A percentile compares a stretch with the other conserved stretches of the same genome.
Evolutionary conservation across 331 rosid genomes (phyloP).

Genomic region (Pyracantha coccinea): DNA sequence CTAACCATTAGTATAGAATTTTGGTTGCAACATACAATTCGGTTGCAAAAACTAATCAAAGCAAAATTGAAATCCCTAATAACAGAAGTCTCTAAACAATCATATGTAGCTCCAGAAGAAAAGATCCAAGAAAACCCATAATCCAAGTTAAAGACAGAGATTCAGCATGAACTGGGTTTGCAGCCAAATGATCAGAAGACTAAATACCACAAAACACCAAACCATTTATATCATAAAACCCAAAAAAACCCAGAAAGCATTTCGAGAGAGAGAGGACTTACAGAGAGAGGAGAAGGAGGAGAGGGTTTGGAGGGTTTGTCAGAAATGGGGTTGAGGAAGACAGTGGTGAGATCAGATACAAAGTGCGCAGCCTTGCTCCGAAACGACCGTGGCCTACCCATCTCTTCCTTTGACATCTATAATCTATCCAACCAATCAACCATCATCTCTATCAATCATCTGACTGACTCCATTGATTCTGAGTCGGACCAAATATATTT

Average conservation of each 20-base stretch:
- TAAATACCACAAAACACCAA: not conserved
- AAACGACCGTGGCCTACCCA: conserved; percentile 33
- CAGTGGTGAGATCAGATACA: conserved; percentile 76
- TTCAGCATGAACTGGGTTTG: not conserved
- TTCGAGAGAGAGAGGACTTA: conserved; percentile 31
- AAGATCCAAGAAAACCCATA: not conserved
- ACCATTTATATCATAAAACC: not conserved
- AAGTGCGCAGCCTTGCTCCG: conserved; percentile 76
- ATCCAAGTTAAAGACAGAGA: not conserved
- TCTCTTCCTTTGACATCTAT: not conserved
- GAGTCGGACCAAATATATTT: too few relatives aligned
- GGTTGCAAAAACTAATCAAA: not conserved
- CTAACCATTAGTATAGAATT: not conserved
- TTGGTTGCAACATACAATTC: not conserved
- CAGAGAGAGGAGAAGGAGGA: conserved; percentile 29
- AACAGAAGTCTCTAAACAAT: not conserved
- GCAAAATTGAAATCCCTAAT: not conserved
- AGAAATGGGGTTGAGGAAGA: not conserved
- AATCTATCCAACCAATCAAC: not conserved
- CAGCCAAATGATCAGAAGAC: not conserved
- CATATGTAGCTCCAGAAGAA: not conserved
- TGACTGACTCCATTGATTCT: not conserved
- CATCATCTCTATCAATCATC: not conserved
- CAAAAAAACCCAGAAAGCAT: not conserved
- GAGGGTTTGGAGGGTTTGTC: conserved; percentile 47